Base-by-base conservation (phyloP, 192 early-diverging fungal genomes). In the Helicostylum pulchrum region DNA sequence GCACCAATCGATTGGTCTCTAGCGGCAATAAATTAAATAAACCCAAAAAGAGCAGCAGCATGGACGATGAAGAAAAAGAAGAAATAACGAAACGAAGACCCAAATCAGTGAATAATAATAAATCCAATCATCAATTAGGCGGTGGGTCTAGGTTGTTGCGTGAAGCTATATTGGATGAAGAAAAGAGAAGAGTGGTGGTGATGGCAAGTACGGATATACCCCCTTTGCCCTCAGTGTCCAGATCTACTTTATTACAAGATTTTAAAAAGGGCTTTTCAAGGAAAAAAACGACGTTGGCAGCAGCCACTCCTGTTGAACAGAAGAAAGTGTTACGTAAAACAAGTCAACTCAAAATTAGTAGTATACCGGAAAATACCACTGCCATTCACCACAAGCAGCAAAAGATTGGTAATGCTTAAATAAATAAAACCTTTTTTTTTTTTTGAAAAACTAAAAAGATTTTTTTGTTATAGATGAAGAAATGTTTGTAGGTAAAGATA, bases 181-280 rank as follows among this genome's bases (percentile, higher is more conserved):
- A 17, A 8, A 26, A 43, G 26, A 31, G 60, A 46, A 49, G 15
- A 12, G 26, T 14, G n/a, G 23, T n/a, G 0, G 12, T 34, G 14
- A 30, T 23, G 11, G 5, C 15, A 36, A 21, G 17, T 15, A 42
- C 51, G 8, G 19, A 12, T 23, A 57, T 57, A 57, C 55, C 55
- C 31, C 55, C 55, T 20, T 36, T 57, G 21, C 55, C 55, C 32
- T 42, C 55, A 4, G 39, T 57, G 7, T 57, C 55, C 8, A 23
- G 39, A 57, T 57, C 55, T 7, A 57, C 55, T 23, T 10, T 57
- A 5, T 57, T 57, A 57, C 55, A 57, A 21, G 55, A 57, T n/a
- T 57, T 57, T 36, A 57, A 57, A 23, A 57, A 43, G 17, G 39
- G 39, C 0, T 43, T 57, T 43, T 4, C 20, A 21, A 44, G 39